These are phyloP conservation scores for Boletales sp. DNA, from an alignment of 768 basidiomycete genomes.

Conservation along the genomic window DNA sequence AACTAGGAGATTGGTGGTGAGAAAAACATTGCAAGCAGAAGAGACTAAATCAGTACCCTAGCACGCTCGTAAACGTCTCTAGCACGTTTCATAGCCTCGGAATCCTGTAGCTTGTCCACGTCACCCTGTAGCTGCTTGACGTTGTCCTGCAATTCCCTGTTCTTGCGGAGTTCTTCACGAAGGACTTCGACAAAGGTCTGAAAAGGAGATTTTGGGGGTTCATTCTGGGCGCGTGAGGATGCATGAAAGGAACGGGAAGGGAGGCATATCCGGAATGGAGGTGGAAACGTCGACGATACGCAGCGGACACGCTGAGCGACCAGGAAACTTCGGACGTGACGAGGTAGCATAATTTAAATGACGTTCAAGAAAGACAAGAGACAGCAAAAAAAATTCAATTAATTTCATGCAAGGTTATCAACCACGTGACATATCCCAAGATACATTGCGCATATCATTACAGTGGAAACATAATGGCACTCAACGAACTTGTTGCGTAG, in stretches of 20 bases:
- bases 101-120: constrained; percentile 95
- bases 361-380: background rate
- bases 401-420: background rate
- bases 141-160: constrained; percentile 92
- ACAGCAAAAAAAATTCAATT: constrained; percentile 6
- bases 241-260: constrained; percentile 53
- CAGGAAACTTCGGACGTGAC: constrained; percentile 42
- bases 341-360: constrained; percentile 39
- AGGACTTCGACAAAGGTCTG: constrained; percentile 95
- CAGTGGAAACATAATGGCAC: background rate
- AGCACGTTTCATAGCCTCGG: constrained; percentile 91
- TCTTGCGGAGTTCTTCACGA: constrained; percentile 89
- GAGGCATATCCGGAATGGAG: constrained; percentile 30
- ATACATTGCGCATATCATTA: background rate
- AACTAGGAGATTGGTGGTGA: constrained; percentile 46
- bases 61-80: constrained; percentile 92
- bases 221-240: constrained; percentile 56
- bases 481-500: constrained; percentile 37
- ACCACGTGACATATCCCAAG: constrained; percentile 7
- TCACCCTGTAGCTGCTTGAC: constrained; percentile 97
- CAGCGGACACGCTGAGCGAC: constrained; percentile 23
- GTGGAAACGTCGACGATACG: constrained; percentile 14
- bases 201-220: constrained; percentile 87
- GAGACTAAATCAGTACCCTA: constrained; percentile 55
- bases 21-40: background rate